A percentile compares a stretch with the other conserved stretches of the same genome.
Conservation (phyloP, 192 early-diverging fungal species). For the Lobosporangium transversale region DNA sequence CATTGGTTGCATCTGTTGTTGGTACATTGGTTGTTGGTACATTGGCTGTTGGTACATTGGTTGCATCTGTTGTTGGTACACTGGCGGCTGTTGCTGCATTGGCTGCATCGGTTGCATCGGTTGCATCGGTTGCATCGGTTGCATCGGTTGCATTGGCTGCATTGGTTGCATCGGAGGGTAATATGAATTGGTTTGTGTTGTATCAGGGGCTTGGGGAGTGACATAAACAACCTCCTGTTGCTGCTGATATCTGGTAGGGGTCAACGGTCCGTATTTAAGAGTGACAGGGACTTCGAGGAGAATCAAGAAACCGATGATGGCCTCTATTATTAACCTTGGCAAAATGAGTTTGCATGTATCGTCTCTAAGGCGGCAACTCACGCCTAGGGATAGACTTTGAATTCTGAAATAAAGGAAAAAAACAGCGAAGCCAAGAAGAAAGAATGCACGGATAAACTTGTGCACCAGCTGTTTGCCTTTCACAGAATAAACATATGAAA, state of each 20-base stretch:
- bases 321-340: neutral
- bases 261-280: neutral
- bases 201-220: neutral
- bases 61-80: neutral
- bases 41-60: neutral
- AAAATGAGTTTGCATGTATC: neutral
- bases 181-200: neutral
- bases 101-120: no score
- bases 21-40: neutral
- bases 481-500: neutral
- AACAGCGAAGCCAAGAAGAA: neutral
- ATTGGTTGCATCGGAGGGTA: neutral
- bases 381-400: no score
- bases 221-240: neutral
- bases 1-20: constrained; percentile 6
- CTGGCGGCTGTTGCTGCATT: constrained; percentile 4
- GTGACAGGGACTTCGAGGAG: constrained; percentile 10
- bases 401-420: no score
- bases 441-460: constrained; percentile 5
- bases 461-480: neutral
- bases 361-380: no score
- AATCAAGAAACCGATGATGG: neutral
- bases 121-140: no score
- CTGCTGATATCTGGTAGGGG: neutral
- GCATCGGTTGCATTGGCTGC: no score